phyloP scores from a whole-genome alignment of 2,329 filamentous ascomycete species.

The Thermomyces lanuginosus region DNA sequence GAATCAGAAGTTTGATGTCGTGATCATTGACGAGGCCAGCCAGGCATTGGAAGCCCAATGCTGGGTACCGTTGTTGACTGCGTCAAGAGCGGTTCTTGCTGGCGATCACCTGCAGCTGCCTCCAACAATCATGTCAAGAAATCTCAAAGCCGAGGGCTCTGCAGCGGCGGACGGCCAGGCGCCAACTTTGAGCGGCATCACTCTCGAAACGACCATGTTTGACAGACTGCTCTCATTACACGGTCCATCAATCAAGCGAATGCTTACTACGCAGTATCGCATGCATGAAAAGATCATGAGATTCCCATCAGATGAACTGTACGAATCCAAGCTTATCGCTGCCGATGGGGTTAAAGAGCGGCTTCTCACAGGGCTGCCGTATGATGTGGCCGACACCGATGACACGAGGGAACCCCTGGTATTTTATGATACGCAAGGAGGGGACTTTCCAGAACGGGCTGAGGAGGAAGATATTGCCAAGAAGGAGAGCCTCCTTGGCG shows the following conservation, averaged over 20 bases:
- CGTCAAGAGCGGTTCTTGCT: conserved; percentile 71
- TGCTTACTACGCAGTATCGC: conserved; percentile 93
- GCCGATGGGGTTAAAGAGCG: conserved; percentile 61
- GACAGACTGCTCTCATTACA: conserved; percentile 72
- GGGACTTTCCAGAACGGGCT: conserved; percentile 69
- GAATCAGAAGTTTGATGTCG: conserved; percentile 71
- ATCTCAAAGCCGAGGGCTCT: conserved; percentile 23
- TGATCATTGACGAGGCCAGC: conserved; percentile 90
- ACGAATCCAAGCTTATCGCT: conserved; percentile 65
- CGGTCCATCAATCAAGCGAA: conserved; percentile 69
- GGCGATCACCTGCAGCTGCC: conserved; percentile 90
- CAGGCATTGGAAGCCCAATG: conserved; percentile 93
- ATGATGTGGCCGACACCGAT: conserved; percentile 62
- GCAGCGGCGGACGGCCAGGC: conserved; percentile 17
- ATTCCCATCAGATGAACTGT: conserved; percentile 79
- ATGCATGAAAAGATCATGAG: conserved; percentile 96
- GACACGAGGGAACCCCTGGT: conserved; percentile 77
- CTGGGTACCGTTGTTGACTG: conserved; percentile 76
- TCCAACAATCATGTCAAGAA: conserved; percentile 73
- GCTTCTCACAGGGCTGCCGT: conserved; percentile 60
- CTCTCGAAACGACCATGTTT: conserved; percentile 80
- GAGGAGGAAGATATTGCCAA: conserved; percentile 51
- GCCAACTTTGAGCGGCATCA: conserved; percentile 33
- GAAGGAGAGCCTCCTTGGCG: conserved; percentile 40
- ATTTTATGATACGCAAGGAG: conserved; percentile 93